A percentile compares a stretch with the other conserved stretches of the same genome.
phyloP scores from a whole-genome alignment of 208 protist species.

The Trypanosomatidae sp. region DNA sequence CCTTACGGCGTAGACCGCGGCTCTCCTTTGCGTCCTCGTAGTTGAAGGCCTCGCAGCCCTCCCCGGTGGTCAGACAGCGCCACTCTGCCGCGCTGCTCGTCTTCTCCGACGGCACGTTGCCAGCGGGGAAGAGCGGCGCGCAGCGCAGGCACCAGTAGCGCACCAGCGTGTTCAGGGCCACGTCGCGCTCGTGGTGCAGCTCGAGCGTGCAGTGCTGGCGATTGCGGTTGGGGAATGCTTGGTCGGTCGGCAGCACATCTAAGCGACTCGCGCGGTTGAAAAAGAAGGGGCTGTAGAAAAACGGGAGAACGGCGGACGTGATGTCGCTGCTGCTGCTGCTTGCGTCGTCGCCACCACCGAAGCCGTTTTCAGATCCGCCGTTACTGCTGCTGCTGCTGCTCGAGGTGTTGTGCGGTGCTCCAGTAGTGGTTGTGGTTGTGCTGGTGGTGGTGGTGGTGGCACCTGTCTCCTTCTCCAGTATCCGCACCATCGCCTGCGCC shows the following conservation, averaged over 20 bases:
- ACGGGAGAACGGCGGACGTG: constrained; percentile 10
- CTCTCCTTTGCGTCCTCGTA: constrained; percentile 29
- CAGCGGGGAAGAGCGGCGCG: constrained; percentile 59
- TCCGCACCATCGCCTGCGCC: constrained; percentile 31
- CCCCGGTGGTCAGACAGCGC: constrained; percentile 42
- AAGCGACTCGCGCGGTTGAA: constrained; percentile 45
- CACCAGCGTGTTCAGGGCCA: constrained; percentile 28
- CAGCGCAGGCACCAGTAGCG: constrained; percentile 77
- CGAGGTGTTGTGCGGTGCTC: no score
- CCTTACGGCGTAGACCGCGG: no score
- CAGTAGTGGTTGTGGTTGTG: no score
- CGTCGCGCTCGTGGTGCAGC: constrained; percentile 42
- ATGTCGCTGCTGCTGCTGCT: constrained; percentile 3
- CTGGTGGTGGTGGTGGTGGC: no score
- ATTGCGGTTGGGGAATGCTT: constrained; percentile 24
- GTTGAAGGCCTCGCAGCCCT: constrained; percentile 41
- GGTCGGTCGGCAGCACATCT: constrained; percentile 19
- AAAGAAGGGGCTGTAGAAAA: constrained; percentile 63
- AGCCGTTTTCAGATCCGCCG: no score
- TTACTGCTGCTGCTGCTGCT: no score
- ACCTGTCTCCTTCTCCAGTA: constrained; percentile 23
- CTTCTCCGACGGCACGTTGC: constrained; percentile 46
- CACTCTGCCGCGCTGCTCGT: constrained; percentile 41
- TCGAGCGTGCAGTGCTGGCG: constrained; percentile 44
- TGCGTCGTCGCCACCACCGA: neutral